Base-by-base conservation (phyloP, 306 rosid genomes). In the Rosa persica region DNA sequence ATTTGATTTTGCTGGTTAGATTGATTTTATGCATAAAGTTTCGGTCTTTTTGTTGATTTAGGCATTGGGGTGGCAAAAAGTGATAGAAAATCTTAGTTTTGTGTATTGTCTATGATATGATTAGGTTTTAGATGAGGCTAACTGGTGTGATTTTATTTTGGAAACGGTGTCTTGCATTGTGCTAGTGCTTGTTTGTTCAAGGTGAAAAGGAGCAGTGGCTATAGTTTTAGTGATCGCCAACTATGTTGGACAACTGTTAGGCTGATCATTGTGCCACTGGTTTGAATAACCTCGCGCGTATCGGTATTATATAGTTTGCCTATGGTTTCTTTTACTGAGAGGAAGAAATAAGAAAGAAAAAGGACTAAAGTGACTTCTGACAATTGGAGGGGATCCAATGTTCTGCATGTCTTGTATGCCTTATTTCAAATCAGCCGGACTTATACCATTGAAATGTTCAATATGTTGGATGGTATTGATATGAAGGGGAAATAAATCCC, bases 201-300 rank as follows among this genome's bases (percentile, higher is more conserved):
- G 49, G 48, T 12, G 66, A 54, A 54, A 38, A 7, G 22, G 15
- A 38, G 12, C 3, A 0, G 38, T 73, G 6, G 66, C 66, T 72
- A 1, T 72, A 34, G 65, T 23, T 17, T 34, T 54, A 38, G 49
- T 36, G 66, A 4, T 54, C 20, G 25, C 36, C 1, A 38, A 9
- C 40, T 30, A 47, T 71, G 75, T n/a, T 34, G 17, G 34, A 34
- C n/a, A 49, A 9, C 49, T 40, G 25, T 74, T 57, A 74, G 77
- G 54, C 42, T 8, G 68, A 58, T 74, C 5, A 22, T 40, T 40
- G 40, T 64, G 30, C 67, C 13, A 39, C 4, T n/a, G 43, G 65
- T 13, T 38, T 73, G 51, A 54, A 23, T 51, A 27, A 72, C 17
- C 1, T 25, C 12, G 25, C 25, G 40, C 1, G 1, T 23, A 74